Evolutionary conservation across 2,329 filamentous ascomycete genomes (phyloP), one percentile per base, ranked within the genome.

Genomic region (Penicillium glabrum): DNA sequence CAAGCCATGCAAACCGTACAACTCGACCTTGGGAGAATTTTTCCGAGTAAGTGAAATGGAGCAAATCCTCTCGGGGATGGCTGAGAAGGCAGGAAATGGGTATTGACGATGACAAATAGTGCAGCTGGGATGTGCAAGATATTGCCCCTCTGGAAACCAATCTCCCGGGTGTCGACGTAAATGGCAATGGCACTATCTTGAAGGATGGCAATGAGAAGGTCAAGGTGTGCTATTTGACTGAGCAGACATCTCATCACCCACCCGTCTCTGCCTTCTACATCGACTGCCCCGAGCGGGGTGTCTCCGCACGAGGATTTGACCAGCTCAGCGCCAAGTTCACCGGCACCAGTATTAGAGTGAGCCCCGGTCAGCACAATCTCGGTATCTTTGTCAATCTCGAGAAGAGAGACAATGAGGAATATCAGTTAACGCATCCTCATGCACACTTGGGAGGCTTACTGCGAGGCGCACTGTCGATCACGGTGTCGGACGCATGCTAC

Each of bases 1-100:
- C 58, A 96, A 93, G 80, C 95, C 95, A 44, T 98, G 93, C 86
- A 99, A 99, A 77, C 95, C 95, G 11, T 99, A 99, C 80, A 99
- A 99, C 77, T 97, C 93, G 47, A 93, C 92, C 35, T 79, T 99
- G 50, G 95, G 95, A 62, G 95, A 99, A 79, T 99, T 99, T 79
- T 99, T 99, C 79, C 85, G 92, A 78, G 90, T 93, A 80, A 69
- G 86, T 65, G 24, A n/a, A 29, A 24, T 10, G 37, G 45, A 19
- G 21, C 13, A 43, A 23, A 31, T 41, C 3, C 27, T 27, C 33
- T 10, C 5, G 3, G 19, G 27, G n/a, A n/a, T 51, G 48, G 31
- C 19, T 16, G 9, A 39, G 10, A 26, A 31, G 5, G n/a, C 33
- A 19, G 35, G 13, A 26, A 33, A 35, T 26, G 39, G 29, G 21